These are phyloP conservation scores for Cenchrus americanus DNA, from an alignment of 176 grass and related monocot species.

Conservation along the genomic window DNA sequence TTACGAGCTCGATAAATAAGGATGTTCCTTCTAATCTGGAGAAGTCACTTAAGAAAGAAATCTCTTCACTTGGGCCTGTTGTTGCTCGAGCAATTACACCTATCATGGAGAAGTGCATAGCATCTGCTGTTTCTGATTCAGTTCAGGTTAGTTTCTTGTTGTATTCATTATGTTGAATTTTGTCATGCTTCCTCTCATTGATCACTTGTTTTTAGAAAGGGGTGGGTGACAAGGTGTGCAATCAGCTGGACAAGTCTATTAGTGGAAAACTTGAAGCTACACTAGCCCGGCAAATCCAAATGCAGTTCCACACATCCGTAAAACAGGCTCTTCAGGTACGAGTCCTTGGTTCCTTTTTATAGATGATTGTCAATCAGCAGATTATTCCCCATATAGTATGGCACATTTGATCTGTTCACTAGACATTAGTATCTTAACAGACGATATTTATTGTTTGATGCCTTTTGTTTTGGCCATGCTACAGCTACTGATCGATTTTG, in stretches of 20 bases:
- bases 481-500: slow-evolving; percentile 28
- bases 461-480: slow-evolving; percentile 23
- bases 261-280: slow-evolving; percentile 89
- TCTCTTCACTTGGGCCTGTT: slow-evolving; percentile 71
- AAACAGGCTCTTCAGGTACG: slow-evolving; percentile 91
- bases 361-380: slow-evolving; percentile 19
- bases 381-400: slow-evolving; percentile 16
- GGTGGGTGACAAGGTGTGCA: slow-evolving; percentile 82
- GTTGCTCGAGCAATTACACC: slow-evolving; percentile 75
- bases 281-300: slow-evolving; percentile 89
- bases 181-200: slow-evolving; percentile 27
- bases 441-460: slow-evolving; percentile 15
- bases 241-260: slow-evolving; percentile 92
- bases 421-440: background rate
- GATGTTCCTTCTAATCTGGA: slow-evolving; percentile 75
- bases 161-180: slow-evolving; percentile 35
- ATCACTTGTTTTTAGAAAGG: slow-evolving; percentile 65
- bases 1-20: slow-evolving; percentile 77
- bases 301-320: slow-evolving; percentile 84
- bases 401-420: background rate
- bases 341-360: slow-evolving; percentile 25
- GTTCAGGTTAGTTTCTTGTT: slow-evolving; percentile 74
- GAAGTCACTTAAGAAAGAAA: slow-evolving; percentile 85
- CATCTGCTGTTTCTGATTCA: slow-evolving; percentile 70
- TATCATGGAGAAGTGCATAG: slow-evolving; percentile 72